A percentile compares a stretch with the other conserved stretches of the same genome.
Conservation (phyloP, 768 basidiomycete species). For the Podaxis rugospora region DNA sequence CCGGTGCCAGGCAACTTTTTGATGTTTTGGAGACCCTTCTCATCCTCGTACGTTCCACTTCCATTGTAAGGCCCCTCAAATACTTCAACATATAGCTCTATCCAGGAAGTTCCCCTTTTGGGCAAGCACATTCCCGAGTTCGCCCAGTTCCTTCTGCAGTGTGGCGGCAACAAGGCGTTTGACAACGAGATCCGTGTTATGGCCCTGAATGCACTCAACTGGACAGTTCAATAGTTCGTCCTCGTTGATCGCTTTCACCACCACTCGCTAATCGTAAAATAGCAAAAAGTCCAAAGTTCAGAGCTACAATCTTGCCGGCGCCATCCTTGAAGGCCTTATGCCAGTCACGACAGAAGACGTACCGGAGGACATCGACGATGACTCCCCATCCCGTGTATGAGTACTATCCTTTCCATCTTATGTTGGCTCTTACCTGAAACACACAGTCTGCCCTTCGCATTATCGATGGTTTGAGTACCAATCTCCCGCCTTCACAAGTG, state of each 20-base stretch:
- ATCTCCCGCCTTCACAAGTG: slow-evolving; percentile 90
- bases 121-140: slow-evolving; percentile 85
- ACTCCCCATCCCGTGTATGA: slow-evolving; percentile 84
- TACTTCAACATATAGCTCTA: slow-evolving; percentile 11
- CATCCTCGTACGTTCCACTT: slow-evolving; percentile 61
- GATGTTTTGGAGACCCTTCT: slow-evolving; percentile 95
- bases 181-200: slow-evolving; percentile 83
- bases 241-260: background rate
- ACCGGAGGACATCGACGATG: slow-evolving; percentile 90
- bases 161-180: slow-evolving; percentile 73
- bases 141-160: slow-evolving; percentile 81
- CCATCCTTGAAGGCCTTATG: slow-evolving; percentile 88
- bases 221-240: slow-evolving; percentile 93
- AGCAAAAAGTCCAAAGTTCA: slow-evolving; percentile 98
- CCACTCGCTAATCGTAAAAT: slow-evolving; percentile 10
- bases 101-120: slow-evolving; percentile 89
- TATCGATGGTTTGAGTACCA: slow-evolving; percentile 88
- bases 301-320: slow-evolving; percentile 73
- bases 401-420: background rate
- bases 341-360: slow-evolving; percentile 93
- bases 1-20: slow-evolving; percentile 82
- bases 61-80: background rate
- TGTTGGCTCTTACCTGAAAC: background rate
- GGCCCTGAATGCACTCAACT: slow-evolving; percentile 89
- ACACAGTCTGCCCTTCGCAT: slow-evolving; percentile 86